Conservation (phyloP, 2,329 filamentous ascomycete genomes). For the Aspergillus melleus region DNA sequence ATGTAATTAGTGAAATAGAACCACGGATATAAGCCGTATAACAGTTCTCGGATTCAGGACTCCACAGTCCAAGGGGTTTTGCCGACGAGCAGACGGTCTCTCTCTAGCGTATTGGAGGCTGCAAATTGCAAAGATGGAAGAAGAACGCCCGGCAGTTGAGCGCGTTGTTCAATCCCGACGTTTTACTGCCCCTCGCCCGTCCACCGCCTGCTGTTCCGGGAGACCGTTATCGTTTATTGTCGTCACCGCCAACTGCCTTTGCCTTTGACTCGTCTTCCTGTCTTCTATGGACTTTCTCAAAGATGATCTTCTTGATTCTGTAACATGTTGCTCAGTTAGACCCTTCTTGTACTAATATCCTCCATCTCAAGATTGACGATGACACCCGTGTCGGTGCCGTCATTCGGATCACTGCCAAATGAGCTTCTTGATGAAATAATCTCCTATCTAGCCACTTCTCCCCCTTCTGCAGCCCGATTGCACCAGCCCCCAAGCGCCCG, state of each 20-base stretch:
- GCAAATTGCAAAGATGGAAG: background rate
- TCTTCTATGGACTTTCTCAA: background rate
- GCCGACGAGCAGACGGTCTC: background rate
- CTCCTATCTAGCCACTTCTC: constrained; percentile 51
- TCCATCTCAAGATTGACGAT: constrained; percentile 10
- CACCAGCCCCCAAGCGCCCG: constrained; percentile 51
- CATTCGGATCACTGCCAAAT: constrained; percentile 53
- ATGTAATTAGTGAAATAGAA: background rate
- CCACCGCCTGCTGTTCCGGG: background rate
- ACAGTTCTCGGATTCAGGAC: background rate
- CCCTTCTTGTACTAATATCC: background rate
- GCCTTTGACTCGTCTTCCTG: background rate
- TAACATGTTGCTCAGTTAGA: background rate
- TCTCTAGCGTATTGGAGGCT: too few relatives aligned
- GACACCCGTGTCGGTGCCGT: constrained; percentile 21
- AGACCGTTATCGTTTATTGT: background rate
- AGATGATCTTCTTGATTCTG: background rate
- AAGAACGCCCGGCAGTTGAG: background rate
- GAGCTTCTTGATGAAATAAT: constrained; percentile 63
- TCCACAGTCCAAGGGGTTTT: constrained; percentile 1
- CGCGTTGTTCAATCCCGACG: background rate
- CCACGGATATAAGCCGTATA: too few relatives aligned
- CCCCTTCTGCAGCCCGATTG: constrained; percentile 52
- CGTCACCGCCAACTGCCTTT: background rate
- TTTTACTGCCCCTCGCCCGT: background rate